Base-by-base conservation (phyloP, 176 grass and related monocot genomes). In the Oryza rufipogon region DNA sequence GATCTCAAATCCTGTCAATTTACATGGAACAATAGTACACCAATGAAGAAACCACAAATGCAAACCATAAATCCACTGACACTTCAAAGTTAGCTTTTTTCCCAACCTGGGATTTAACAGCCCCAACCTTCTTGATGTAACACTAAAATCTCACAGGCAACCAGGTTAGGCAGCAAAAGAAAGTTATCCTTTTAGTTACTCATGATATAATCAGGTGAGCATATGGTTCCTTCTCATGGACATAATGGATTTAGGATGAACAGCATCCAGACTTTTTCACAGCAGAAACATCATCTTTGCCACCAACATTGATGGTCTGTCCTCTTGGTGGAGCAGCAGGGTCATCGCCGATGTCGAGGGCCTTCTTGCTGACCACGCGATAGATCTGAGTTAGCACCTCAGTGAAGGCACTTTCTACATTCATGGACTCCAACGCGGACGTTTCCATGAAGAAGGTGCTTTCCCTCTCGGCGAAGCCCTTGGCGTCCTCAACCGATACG, bases 341-440 rank as follows among this genome's bases (percentile, higher is more conserved):
- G 36, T 90, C 88, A 86, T 90, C 83, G 0, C 83, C 88, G 58
- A 90, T 90, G 88, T 86, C 83, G 3, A 86, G 88, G 67, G 83
- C 88, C 66, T 90, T 90, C 83, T 90, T 90, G 56, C 88, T 90
- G 67, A 90, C 88, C 19, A 86, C 88, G 22, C 66, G 88, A 58
- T 90, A 90, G 11, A 86, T 90, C 67, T 90, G 88, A 86, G 88
- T 90, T 81, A 90, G 73, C 61, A 90, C 88, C 66, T 90, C 83
- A 5, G 83, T 90, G 56, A 90, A 90, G 58, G 88, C 83, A 0
- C 20, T 90, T 73, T 90, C 88, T 4, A 90, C 88, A 0, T 90
- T 90, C 88, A 90, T 81, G 33, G 83, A 49, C 78, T 90, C 88
- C 44, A 90, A 68, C 0, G 88, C 88, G 0, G 78, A 90, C 26